Evolutionary conservation across 2,329 filamentous ascomycete genomes (phyloP).

Genomic region (Scolecobasidium constrictum): DNA sequence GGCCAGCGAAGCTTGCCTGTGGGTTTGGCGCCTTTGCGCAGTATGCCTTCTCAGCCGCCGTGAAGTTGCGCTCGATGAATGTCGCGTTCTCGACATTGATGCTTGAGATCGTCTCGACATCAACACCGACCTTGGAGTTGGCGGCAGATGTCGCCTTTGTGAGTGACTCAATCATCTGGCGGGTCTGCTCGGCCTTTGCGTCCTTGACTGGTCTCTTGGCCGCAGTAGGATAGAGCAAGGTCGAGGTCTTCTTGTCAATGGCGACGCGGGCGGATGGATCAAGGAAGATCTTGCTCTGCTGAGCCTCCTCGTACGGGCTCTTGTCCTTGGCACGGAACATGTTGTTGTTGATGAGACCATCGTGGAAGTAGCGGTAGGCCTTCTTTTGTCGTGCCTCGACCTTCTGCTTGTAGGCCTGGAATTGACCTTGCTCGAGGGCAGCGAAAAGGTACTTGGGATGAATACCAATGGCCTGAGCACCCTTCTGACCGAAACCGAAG

Average conservation of each 20-base stretch:
- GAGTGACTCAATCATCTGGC: constrained; percentile 66
- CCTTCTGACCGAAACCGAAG: constrained; percentile 98
- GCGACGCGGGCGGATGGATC: constrained; percentile 85
- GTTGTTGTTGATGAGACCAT: constrained; percentile 93
- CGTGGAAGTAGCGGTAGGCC: constrained; percentile 97
- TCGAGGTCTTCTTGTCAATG: constrained; percentile 74
- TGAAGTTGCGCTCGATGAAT: constrained; percentile 94
- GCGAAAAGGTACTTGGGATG: constrained; percentile 95
- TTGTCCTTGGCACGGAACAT: constrained; percentile 93
- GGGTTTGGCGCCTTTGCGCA: constrained; percentile 70
- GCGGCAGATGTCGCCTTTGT: constrained; percentile 50
- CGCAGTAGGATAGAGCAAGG: constrained; percentile 56
- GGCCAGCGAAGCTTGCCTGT: constrained; percentile 83
- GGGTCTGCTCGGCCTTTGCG: constrained; percentile 54
- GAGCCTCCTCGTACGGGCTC: constrained; percentile 79
- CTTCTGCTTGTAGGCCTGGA: constrained; percentile 72
- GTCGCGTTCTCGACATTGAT: constrained; percentile 92
- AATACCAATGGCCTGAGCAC: constrained; percentile 91
- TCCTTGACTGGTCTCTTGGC: constrained; percentile 56
- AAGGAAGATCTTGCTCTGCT: constrained; percentile 79
- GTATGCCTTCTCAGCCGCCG: constrained; percentile 70
- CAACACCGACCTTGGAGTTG: constrained; percentile 65
- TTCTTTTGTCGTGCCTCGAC: constrained; percentile 94
- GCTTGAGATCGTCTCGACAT: constrained; percentile 78
- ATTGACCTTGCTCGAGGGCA: constrained; percentile 79